phyloP scores from a whole-genome alignment of 1,284 basidiomycete genomes.

The Microbotryum lychnidis-dioicae region DNA sequence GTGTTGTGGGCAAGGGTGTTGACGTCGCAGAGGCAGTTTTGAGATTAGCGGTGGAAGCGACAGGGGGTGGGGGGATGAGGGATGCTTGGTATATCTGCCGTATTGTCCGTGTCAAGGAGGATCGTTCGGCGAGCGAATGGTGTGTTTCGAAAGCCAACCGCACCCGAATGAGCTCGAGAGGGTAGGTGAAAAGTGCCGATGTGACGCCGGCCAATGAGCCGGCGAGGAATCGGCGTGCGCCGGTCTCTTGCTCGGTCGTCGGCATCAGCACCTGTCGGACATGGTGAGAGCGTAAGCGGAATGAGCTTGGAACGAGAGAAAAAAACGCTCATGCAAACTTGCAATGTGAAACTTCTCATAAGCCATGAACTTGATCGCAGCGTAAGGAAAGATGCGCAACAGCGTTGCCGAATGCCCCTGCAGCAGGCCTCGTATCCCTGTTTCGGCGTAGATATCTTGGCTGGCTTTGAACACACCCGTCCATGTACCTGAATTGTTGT shows the following conservation, averaged over 20 bases:
- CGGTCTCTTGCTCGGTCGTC: constrained; percentile 66
- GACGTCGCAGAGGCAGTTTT: constrained; percentile 18
- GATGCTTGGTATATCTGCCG: constrained; percentile 52
- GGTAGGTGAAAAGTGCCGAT: constrained; percentile 87
- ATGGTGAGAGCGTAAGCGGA: neutral
- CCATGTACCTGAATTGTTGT: constrained; percentile 57
- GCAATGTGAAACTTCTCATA: constrained; percentile 82
- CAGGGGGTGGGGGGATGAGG: constrained; percentile 49
- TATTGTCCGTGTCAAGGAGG: constrained; percentile 57
- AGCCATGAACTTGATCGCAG: constrained; percentile 94
- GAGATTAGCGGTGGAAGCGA: constrained; percentile 31
- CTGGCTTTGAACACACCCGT: constrained; percentile 73
- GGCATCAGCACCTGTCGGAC: constrained; percentile 62
- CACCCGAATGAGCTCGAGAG: constrained; percentile 88
- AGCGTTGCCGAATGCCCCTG: constrained; percentile 92
- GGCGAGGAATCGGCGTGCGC: constrained; percentile 71
- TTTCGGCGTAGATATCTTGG: constrained; percentile 59
- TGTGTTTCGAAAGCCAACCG: constrained; percentile 66
- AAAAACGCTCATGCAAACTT: constrained; percentile 28
- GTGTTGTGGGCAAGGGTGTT: constrained; percentile 5
- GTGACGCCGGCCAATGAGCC: constrained; percentile 81
- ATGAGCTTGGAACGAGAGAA: neutral
- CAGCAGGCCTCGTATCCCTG: constrained; percentile 71
- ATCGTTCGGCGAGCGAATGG: constrained; percentile 42
- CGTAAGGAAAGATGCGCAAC: constrained; percentile 76